Evolutionary conservation across 495 filamentous ascomycete genomes (phyloP).

Genomic region (Collariella sp.): DNA sequence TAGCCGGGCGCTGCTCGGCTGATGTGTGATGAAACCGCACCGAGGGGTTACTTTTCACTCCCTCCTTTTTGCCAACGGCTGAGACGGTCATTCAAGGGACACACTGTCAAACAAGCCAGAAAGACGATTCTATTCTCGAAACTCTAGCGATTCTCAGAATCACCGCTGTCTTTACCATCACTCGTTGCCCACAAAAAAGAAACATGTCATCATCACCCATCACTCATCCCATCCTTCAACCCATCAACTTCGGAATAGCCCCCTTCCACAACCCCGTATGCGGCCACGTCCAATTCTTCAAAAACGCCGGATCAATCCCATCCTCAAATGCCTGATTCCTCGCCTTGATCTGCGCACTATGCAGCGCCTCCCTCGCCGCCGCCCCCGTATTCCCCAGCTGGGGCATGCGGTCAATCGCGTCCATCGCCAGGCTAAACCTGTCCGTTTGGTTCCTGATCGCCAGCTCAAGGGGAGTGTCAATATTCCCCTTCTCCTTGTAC

Average conservation of each 20-base stretch:
- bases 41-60: too few species aligned
- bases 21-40: too few species aligned
- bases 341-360: constrained; percentile 49
- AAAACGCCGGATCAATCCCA: constrained; percentile 56
- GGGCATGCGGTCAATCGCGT: constrained; percentile 58
- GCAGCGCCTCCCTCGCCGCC: constrained; percentile 50
- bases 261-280: constrained; percentile 26
- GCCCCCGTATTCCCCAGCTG: constrained; percentile 49
- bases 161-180: too few species aligned
- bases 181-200: too few species aligned
- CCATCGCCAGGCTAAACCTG: constrained; percentile 61
- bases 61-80: not conserved
- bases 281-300: constrained; percentile 59
- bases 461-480: constrained; percentile 65
- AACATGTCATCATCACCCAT: too few species aligned
- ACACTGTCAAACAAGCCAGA: too few species aligned
- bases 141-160: too few species aligned
- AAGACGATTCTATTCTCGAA: too few species aligned
- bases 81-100: too few species aligned
- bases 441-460: constrained; percentile 65
- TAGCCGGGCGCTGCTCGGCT: constrained; percentile 43
- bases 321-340: constrained; percentile 52
- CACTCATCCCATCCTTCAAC: constrained; percentile 2
- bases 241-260: constrained; percentile 19
- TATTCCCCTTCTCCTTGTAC: constrained; percentile 71